Base-by-base conservation (phyloP, 2,329 filamentous ascomycete species). In the Lachnum nothofagi region DNA sequence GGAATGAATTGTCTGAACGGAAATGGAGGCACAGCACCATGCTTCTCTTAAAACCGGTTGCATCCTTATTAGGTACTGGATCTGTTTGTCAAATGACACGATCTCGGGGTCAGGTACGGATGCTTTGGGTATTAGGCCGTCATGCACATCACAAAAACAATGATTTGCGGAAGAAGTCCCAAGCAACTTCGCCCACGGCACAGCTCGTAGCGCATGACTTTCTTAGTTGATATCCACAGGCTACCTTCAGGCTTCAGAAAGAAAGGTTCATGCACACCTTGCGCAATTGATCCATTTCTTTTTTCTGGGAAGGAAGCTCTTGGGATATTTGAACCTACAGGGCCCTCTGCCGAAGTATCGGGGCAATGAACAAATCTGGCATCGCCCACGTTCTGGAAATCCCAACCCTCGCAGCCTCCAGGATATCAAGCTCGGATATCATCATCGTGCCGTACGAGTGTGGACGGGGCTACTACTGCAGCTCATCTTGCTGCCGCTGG, bases 401-500 rank as follows among this genome's bases (percentile, higher is more conserved):
- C 48, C 54, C 44, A 55, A 51, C 49, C 45, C 43, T 50, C 48
- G 50, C 23, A 31, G 42, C 23, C 34, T 49, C 51, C 46, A 56
- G 53, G 52, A 54, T 55, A 51, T 33, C 39, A 54, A 50, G 45
- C 46, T 44, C 44, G 48, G 46, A 48, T 34, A 51, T 27, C 51
- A 60, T 58, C 56, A 58, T 23, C 23, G 54, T 56, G 57, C 24
- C 23, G 54, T 56, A 54, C 54, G 52, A 52, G 55, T 34, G 31
- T 34, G 16, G 47, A 42, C 42, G 39, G 44, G 53, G 51, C 57
- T 64, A 59, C 57, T 64, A 59, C 58, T 63, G 62, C 61, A 64
- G 48, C 62, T 61, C 62, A 64, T 64, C 59, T 56, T 62, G 56
- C 60, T 60, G 58, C 60, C 59, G 58, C 53, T 53, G 40, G 41